Conservation (phyloP, 495 filamentous ascomycete species). For the Penicillium coffeae region DNA sequence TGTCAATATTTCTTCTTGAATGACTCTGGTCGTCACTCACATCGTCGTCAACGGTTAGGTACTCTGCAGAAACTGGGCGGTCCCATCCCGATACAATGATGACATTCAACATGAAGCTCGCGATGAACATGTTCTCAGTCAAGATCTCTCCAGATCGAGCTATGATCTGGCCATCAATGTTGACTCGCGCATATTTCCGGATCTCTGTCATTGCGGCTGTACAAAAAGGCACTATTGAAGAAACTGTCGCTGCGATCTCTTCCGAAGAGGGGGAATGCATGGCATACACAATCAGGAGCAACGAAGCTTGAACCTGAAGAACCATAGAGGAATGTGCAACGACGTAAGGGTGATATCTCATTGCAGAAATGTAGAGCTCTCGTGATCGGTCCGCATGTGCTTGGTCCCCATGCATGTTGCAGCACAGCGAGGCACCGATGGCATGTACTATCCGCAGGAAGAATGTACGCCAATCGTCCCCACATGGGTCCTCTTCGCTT, state of each 20-base stretch:
- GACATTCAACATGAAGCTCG: conserved; percentile 35
- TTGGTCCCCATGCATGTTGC: conserved; percentile 21
- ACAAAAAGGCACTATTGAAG: conserved; percentile 32
- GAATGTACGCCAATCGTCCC: conserved; percentile 27
- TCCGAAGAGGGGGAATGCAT: conserved; percentile 33
- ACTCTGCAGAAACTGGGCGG: conserved; percentile 26
- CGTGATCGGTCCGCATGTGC: conserved; percentile 21
- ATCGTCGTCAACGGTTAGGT: conserved; percentile 29
- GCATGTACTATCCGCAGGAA: conserved; percentile 32
- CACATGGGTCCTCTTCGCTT: conserved; percentile 9
- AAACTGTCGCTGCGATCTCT: conserved; percentile 26
- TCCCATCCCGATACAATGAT: conserved; percentile 33
- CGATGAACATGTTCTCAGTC: conserved; percentile 31
- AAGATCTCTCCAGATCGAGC: conserved; percentile 14
- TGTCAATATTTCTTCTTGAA: neutral
- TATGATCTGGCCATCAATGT: conserved; percentile 6
- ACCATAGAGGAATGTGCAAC: conserved; percentile 26
- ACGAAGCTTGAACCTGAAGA: conserved; percentile 31
- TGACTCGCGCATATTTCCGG: conserved; percentile 15
- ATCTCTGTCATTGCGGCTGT: conserved; percentile 29
- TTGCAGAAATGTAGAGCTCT: conserved; percentile 25
- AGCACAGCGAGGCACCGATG: conserved; percentile 28
- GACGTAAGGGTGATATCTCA: conserved; percentile 28
- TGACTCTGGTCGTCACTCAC: conserved; percentile 10
- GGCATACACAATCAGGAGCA: conserved; percentile 31